Base-by-base conservation (phyloP, 2,329 filamentous ascomycete species). In the Aspergillus sp. region DNA sequence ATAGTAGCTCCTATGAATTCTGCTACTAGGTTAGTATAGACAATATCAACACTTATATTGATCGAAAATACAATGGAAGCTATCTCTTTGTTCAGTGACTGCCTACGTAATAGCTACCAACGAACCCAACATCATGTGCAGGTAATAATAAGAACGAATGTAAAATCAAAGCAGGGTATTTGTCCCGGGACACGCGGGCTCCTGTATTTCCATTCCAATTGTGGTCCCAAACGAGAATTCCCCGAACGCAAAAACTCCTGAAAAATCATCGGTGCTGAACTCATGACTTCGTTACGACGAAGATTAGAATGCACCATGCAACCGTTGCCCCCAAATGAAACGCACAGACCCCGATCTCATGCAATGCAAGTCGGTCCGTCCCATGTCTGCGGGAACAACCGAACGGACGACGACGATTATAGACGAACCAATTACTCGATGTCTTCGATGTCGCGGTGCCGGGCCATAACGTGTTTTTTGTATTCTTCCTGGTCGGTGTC, bases 401-500 rank as follows among this genome's bases (percentile, higher is more conserved):
- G 57, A 58, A 43, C 55, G 38, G 55, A 41, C 28, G 30, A 36
- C n/a, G 23, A 41, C 23, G 4, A 38, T 45, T 41, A 21, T 17
- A 32, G n/a, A 47, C 19, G 32, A 19, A 36, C n/a, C 6, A 17
- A 55, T 67, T 72, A 79, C 62, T 79, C 76, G 28, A 72, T 68
- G 36, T 82, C 81, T 45, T 83, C 80, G 32, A 85, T 77, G 63
- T 87, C 85, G 64, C 84, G 82, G 73, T 89, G 87, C 61, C 87
- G 80, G 5, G 85, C 85, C 55, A 88, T 78, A n/a, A 89, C 86
- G 64, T 86, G 81, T 59, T 86, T 87, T 85, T 97, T 92, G 84
- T 95, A 98, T 76, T 96, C 91, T 49, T 86, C 88, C 39, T 88
- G 83, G 75, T 98, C 87, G 69, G 89, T 92, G 76, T 97, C 94